Conservation (phyloP, 2,329 filamentous ascomycete genomes). For the Dendrostoma leiphaemia region DNA sequence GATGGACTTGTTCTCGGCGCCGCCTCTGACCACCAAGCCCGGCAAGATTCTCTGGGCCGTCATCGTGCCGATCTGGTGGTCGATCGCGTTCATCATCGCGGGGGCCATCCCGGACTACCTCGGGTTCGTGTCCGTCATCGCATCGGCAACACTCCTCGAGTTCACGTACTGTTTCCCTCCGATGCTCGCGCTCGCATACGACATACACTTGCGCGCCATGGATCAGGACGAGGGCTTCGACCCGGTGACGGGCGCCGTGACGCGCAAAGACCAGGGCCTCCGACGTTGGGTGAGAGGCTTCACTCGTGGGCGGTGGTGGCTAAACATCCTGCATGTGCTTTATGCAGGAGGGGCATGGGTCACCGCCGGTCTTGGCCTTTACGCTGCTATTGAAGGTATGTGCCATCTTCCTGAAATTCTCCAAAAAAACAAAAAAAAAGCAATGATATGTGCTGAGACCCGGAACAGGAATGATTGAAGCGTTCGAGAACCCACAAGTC, state of each 20-base stretch:
- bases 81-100: constrained; percentile 1
- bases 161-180: constrained; percentile 3
- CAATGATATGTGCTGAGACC: neutral
- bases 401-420: neutral
- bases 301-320: neutral
- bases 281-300: neutral
- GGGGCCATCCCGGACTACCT: constrained; percentile 4
- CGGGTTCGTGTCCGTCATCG: constrained; percentile 5
- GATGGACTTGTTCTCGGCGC: constrained; percentile 45
- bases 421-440: neutral
- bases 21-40: constrained; percentile 39
- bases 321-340: neutral
- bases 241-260: neutral
- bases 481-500: constrained; percentile 8
- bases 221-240: neutral
- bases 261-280: neutral
- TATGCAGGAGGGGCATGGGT: constrained; percentile 5
- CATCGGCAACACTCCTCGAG: neutral
- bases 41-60: constrained; percentile 48
- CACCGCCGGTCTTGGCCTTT: constrained; percentile 6
- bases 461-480: constrained; percentile 7
- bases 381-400: constrained; percentile 9
- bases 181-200: constrained; percentile 4
- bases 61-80: constrained; percentile 40
- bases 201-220: neutral